phyloP scores from a whole-genome alignment of 352 stramenopile genomes.

The Phytophthora macrochlamydospora region DNA sequence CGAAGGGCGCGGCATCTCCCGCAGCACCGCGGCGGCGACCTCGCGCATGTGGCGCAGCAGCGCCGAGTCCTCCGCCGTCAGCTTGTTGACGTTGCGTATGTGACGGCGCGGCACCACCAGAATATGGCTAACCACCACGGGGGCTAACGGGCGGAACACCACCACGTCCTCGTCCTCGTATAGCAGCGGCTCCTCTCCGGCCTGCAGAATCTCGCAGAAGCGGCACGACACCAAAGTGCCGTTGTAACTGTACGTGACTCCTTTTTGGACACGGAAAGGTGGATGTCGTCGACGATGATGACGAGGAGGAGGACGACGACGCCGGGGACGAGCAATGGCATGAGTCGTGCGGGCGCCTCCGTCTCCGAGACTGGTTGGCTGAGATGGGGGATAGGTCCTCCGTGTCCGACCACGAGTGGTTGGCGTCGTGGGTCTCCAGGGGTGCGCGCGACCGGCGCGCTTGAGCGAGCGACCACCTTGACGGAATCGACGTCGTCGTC shows the following conservation, averaged over 20 bases:
- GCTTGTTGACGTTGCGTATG: conserved; percentile 87
- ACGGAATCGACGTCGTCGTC: neutral
- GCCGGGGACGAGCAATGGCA: conserved; percentile 25
- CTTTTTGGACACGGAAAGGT: conserved; percentile 70
- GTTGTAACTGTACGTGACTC: conserved; percentile 72
- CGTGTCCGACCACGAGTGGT: conserved; percentile 52
- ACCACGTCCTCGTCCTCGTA: conserved; percentile 82
- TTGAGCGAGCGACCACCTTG: conserved; percentile 11
- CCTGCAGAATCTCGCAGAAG: conserved; percentile 85
- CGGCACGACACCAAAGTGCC: conserved; percentile 73
- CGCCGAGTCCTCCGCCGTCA: conserved; percentile 58
- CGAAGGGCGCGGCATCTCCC: conserved; percentile 37
- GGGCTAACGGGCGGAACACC: conserved; percentile 76
- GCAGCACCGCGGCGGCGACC: conserved; percentile 62
- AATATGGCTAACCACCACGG: conserved; percentile 76
- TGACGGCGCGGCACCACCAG: conserved; percentile 83
- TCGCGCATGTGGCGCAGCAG: conserved; percentile 76
- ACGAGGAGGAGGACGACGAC: conserved; percentile 26
- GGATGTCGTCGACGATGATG: conserved; percentile 30
- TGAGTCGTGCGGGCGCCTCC: conserved; percentile 20
- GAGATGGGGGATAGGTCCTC: conserved; percentile 40
- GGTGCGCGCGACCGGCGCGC: conserved; percentile 1
- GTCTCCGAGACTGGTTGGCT: conserved; percentile 18
- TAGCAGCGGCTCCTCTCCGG: conserved; percentile 68
- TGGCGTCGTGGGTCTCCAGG: conserved; percentile 18